Percentiles rank a stretch among this genome's conserved stretches.
These are phyloP conservation scores for Abortiporus biennis DNA, from an alignment of 1,284 basidiomycete genomes.

Conservation along the genomic window DNA sequence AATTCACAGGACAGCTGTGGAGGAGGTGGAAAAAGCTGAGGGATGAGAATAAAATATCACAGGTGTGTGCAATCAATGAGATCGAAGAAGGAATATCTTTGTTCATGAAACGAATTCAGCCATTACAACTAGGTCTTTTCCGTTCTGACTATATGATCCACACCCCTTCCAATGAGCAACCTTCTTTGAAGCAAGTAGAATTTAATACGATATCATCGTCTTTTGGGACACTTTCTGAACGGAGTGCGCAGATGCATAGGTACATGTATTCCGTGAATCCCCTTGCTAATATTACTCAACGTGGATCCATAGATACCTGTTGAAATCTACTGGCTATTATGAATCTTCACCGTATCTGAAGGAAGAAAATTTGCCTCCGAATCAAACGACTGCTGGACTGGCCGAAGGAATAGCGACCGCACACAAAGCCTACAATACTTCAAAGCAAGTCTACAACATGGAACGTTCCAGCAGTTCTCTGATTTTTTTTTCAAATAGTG, in stretches of 20 bases:
- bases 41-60: constrained; percentile 35
- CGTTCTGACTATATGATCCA: constrained; percentile 96
- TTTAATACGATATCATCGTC: constrained; percentile 97
- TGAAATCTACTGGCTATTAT: constrained; percentile 62
- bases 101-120: constrained; percentile 38
- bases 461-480: constrained; percentile 9
- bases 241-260: constrained; percentile 75
- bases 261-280: constrained; percentile 27
- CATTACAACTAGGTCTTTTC: constrained; percentile 87
- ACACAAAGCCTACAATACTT: constrained; percentile 67
- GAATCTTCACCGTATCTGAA: constrained; percentile 49
- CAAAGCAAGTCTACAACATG: constrained; percentile 33
- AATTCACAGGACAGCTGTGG: constrained; percentile 86
- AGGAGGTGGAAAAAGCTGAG: constrained; percentile 75
- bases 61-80: constrained; percentile 2
- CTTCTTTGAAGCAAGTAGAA: constrained; percentile 88
- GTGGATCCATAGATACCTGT: constrained; percentile 51
- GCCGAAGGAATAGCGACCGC: constrained; percentile 75
- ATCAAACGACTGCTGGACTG: constrained; percentile 69
- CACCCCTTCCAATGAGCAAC: constrained; percentile 30
- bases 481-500: constrained; percentile 30
- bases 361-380: constrained; percentile 62
- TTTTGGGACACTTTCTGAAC: constrained; percentile 81
- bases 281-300: not conserved
- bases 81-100: too few relatives aligned